Percentiles rank a stretch among this genome's conserved stretches.
phyloP scores from a whole-genome alignment of 768 basidiomycete species.

The Amanita subjunquillea region DNA sequence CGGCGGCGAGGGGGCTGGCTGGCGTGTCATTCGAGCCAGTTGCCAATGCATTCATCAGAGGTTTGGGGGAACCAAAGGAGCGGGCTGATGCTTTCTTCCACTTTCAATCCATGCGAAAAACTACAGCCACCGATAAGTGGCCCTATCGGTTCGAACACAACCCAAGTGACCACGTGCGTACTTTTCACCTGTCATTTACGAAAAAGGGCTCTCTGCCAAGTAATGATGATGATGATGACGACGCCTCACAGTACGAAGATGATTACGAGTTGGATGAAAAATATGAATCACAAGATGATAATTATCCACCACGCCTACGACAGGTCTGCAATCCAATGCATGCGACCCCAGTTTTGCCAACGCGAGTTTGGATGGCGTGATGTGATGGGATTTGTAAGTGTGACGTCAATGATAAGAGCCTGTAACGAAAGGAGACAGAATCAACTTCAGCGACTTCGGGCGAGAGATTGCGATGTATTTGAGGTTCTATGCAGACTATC shows the following conservation, averaged over 20 bases:
- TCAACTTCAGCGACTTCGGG: constrained; percentile 43
- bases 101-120: too few relatives aligned
- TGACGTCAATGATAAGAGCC: background rate
- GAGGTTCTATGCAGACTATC: constrained; percentile 43
- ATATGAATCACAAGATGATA: background rate
- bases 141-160: too few relatives aligned
- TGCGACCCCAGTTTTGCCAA: constrained; percentile 17
- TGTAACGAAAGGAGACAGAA: constrained; percentile 9
- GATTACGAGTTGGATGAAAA: constrained; percentile 17
- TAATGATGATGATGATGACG: background rate
- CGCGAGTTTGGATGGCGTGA: constrained; percentile 58
- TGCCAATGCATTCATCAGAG: too few relatives aligned
- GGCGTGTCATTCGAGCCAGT: too few relatives aligned
- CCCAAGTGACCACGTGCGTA: too few relatives aligned
- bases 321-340: background rate
- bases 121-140: too few relatives aligned
- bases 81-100: too few relatives aligned
- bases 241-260: constrained; percentile 16
- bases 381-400: constrained; percentile 57
- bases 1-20: too few relatives aligned
- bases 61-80: too few relatives aligned
- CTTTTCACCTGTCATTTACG: background rate
- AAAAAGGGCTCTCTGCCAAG: background rate
- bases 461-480: constrained; percentile 56
- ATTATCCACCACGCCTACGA: background rate